Base-by-base conservation (phyloP, 208 protist genomes). In the Angomonas ambiguus region DNA sequence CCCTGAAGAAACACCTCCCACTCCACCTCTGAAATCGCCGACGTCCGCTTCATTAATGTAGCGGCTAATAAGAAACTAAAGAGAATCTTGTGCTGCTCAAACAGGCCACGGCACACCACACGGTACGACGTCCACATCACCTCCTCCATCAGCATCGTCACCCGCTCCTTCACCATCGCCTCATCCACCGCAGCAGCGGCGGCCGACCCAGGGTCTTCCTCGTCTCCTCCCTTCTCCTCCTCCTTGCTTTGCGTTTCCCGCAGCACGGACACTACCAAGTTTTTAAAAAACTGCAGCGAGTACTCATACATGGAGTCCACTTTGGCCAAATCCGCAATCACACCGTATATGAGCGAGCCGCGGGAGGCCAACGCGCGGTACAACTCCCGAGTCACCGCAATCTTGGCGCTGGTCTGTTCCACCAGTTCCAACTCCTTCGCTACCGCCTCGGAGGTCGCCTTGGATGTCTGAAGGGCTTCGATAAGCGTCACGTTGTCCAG, bases 401-500 rank as follows among this genome's bases (percentile, higher is more conserved):
- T 98, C 69, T 92, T 87, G 69, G 77, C 85, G 65, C 95, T 88
- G n/a, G 96, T 98, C 67, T 91, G 80, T 71, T 98, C 92, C 25
- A 95, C 89, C 32, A 97, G 65, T 45, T 79, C 79, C 25, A 98
- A 83, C 68, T 95, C 85, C 51, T 82, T 69, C 30, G 82, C 83
- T 57, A 99, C 97, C 42, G 86, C 83, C 48, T 93, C 87, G 33
- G 87, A 90, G 6, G 92, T 98, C 18, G 79, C 48, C 80, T 98
- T 98, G 28, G 93, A 91, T 13, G 89, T 84, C 45, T 91, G 82
- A 13, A 98, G 78, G 2, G 96, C 93, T 69, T 93, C 85, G 62
- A 98, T 98, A 28, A 98, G 88, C 25, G 83, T 81, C 22, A 97
- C 83, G 78, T 98, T 97, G 69, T 98, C 95, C 25, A 98, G 84